A percentile compares a stretch with the other conserved stretches of the same genome.
Evolutionary conservation across 768 basidiomycete species (phyloP).

Genomic region (Tricholoma saponaceum): DNA sequence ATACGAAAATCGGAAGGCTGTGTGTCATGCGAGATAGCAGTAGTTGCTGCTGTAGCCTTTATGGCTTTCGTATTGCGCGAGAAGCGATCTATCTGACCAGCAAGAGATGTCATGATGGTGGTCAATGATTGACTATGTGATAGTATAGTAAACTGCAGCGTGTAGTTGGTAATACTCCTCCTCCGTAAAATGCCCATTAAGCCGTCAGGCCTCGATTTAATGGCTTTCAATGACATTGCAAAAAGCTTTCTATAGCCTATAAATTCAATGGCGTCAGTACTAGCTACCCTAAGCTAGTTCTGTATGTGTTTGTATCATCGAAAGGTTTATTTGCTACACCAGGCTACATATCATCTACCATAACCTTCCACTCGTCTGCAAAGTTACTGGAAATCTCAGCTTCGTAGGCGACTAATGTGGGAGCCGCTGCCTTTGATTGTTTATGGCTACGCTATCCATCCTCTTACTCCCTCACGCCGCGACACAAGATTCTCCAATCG

Average conservation of each 20-base stretch:
- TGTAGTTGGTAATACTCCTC: too few species aligned
- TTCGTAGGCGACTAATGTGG: slow-evolving; percentile 33
- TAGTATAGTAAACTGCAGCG: too few species aligned
- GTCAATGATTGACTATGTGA: too few species aligned
- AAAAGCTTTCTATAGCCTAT: too few species aligned
- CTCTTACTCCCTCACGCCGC: slow-evolving; percentile 70
- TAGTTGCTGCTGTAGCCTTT: slow-evolving; percentile 34
- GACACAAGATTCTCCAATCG: slow-evolving; percentile 61
- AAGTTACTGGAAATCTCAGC: background rate
- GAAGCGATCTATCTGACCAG: slow-evolving; percentile 68
- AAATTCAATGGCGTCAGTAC: too few species aligned
- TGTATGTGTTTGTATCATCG: background rate
- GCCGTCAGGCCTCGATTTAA: too few species aligned
- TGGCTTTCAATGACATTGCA: too few species aligned
- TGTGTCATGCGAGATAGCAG: slow-evolving; percentile 14
- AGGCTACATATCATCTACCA: too few species aligned
- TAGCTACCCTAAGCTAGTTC: too few species aligned
- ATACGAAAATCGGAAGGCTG: slow-evolving; percentile 4
- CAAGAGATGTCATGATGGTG: slow-evolving; percentile 46
- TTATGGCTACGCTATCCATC: slow-evolving; percentile 91
- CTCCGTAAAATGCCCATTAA: too few species aligned
- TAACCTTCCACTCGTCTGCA: background rate
- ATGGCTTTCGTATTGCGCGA: slow-evolving; percentile 49
- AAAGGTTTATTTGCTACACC: background rate
- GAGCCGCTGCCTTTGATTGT: slow-evolving; percentile 61